phyloP scores from a whole-genome alignment of 371 early-diverging fungal genomes.

The Saksenaea vasiformis region DNA sequence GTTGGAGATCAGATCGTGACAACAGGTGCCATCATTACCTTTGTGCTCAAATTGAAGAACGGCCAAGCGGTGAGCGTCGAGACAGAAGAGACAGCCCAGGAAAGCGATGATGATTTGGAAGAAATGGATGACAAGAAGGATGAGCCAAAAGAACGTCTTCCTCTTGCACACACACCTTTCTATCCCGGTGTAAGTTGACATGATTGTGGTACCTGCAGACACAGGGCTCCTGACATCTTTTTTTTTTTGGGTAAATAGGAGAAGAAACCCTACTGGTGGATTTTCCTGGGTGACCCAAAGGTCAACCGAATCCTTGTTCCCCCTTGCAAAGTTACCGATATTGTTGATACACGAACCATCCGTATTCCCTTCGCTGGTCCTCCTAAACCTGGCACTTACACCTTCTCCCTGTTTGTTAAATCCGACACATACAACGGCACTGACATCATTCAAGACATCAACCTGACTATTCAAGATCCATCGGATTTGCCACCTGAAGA shows the following conservation, averaged over 20 bases:
- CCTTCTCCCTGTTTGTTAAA: constrained; percentile 83
- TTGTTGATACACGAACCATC: constrained; percentile 68
- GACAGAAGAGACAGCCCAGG: constrained; percentile 6
- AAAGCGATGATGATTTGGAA: constrained; percentile 26
- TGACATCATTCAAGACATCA: constrained; percentile 76
- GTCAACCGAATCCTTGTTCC: constrained; percentile 81
- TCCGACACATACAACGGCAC: constrained; percentile 88
- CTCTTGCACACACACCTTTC: constrained; percentile 69
- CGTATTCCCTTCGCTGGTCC: constrained; percentile 95
- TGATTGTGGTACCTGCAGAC: too few relatives aligned
- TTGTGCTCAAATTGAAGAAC: constrained; percentile 62
- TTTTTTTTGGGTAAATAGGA: constrained; percentile 36
- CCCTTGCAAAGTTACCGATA: constrained; percentile 79
- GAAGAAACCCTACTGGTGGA: constrained; percentile 93
- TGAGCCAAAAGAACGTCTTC: constrained; percentile 27
- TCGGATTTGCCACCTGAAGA: constrained; percentile 70
- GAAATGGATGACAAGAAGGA: constrained; percentile 32
- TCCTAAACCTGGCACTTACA: constrained; percentile 80
- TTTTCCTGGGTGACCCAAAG: constrained; percentile 84
- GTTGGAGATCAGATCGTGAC: constrained; percentile 81
- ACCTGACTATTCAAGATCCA: constrained; percentile 72
- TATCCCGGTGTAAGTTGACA: constrained; percentile 50
- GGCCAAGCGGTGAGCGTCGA: constrained; percentile 29
- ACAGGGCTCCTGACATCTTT: background rate
- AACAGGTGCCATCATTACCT: constrained; percentile 79